phyloP scores from a whole-genome alignment of 23 red algal species.

The Gracilaria gracilis region DNA sequence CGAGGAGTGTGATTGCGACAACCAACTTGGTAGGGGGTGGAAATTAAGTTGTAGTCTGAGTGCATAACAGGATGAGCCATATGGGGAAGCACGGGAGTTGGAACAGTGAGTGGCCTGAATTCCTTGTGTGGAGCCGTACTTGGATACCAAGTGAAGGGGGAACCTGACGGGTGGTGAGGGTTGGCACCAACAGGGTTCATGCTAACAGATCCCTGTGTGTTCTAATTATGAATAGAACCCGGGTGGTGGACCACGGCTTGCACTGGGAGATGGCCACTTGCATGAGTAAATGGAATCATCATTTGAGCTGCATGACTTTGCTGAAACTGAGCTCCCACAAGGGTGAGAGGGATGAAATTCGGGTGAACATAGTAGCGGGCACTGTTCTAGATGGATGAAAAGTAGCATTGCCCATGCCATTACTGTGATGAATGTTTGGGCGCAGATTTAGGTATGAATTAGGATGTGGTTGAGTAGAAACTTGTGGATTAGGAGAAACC shows the following conservation, averaged over 20 bases:
- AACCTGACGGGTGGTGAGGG: not conserved
- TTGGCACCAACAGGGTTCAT: not conserved
- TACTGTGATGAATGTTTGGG: not conserved
- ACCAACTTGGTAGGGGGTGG: not conserved
- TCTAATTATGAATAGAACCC: not conserved
- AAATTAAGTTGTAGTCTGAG: not conserved
- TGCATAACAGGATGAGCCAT: conserved; percentile 25
- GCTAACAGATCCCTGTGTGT: conserved; percentile 4
- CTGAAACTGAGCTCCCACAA: not conserved
- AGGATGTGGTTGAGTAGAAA: not conserved
- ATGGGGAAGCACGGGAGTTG: conserved; percentile 1
- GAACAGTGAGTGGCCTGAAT: conserved; percentile 6
- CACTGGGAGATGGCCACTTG: not conserved
- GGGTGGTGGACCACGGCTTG: not conserved
- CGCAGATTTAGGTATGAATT: not conserved
- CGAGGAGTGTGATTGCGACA: not conserved
- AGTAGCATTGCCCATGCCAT: not conserved
- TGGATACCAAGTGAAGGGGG: conserved; percentile 40
- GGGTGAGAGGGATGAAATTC: not conserved
- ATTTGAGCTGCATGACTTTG: not conserved
- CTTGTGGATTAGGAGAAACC: too few species aligned
- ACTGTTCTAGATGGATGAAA: not conserved
- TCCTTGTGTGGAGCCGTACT: conserved; percentile 35
- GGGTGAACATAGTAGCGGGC: not conserved
- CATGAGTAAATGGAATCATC: conserved; percentile 11